A percentile compares a stretch with the other conserved stretches of the same genome.
Evolutionary conservation across 306 rosid species (phyloP).

Genomic region (Cajanus cajan): DNA sequence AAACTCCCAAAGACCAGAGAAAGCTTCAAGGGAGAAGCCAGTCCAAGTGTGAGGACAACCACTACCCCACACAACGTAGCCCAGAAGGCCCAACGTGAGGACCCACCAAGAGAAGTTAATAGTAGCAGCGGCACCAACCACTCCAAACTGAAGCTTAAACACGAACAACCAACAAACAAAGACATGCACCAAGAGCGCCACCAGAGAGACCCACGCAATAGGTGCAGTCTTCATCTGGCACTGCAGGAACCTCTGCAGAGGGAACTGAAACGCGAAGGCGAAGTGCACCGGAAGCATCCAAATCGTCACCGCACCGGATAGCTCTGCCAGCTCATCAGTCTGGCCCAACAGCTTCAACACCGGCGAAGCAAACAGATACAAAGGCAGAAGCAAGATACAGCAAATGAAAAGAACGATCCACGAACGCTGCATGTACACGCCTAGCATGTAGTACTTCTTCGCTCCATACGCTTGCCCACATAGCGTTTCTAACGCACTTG

Average conservation of each 20-base stretch:
- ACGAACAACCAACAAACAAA: conserved; percentile 67
- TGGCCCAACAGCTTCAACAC: conserved; percentile 60
- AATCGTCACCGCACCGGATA: conserved; percentile 47
- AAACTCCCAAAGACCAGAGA: conserved; percentile 81
- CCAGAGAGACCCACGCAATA: conserved; percentile 52
- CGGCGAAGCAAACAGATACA: conserved; percentile 58
- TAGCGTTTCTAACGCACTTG: conserved; percentile 76
- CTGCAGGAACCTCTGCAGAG: conserved; percentile 64
- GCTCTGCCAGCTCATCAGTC: conserved; percentile 54
- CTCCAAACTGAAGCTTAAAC: conserved; percentile 50
- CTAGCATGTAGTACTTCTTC: conserved; percentile 69
- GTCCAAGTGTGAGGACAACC: conserved; percentile 74
- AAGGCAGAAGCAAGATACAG: conserved; percentile 56
- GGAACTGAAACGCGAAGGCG: conserved; percentile 65
- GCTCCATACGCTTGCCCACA: conserved; percentile 95
- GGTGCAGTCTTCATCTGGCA: conserved; percentile 51
- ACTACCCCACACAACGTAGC: conserved; percentile 51
- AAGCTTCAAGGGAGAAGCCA: conserved; percentile 77
- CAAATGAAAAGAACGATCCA: conserved; percentile 70
- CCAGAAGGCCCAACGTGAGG: conserved; percentile 46
- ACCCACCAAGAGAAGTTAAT: conserved; percentile 68
- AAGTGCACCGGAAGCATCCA: conserved; percentile 67
- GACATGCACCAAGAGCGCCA: conserved; percentile 47
- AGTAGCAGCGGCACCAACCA: conserved; percentile 57
- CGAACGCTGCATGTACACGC: conserved; percentile 82